Evolutionary conservation across 1,139 yeast genomes (phyloP).

Genomic region (Blastobotrys capitulatus): DNA sequence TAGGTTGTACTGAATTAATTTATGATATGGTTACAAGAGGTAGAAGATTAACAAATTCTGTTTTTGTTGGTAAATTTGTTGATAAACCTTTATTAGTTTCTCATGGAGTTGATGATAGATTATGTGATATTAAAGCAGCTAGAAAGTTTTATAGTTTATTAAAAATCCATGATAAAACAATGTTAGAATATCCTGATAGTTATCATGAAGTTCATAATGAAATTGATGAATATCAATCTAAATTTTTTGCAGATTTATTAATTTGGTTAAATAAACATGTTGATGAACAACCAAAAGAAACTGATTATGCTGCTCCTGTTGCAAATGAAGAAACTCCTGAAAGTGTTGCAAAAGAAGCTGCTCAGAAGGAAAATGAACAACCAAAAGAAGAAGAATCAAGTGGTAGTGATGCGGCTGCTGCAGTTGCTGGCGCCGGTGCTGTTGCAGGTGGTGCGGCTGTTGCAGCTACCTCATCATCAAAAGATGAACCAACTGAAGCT

Average conservation of each 20-base stretch:
- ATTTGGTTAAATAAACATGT: slow-evolving; percentile 36
- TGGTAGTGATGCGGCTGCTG: slow-evolving; percentile 9
- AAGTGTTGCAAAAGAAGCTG: slow-evolving; percentile 5
- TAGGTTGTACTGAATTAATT: slow-evolving; percentile 48
- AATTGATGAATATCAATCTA: slow-evolving; percentile 35
- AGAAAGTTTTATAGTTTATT: slow-evolving; percentile 42
- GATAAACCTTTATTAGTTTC: slow-evolving; percentile 45
- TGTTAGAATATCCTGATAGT: slow-evolving; percentile 33
- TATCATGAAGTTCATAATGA: slow-evolving; percentile 40
- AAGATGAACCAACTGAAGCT: slow-evolving; percentile 8
- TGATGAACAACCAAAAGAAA: slow-evolving; percentile 1
- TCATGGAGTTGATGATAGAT: slow-evolving; percentile 49
- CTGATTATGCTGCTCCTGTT: slow-evolving; percentile 11
- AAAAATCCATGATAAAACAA: slow-evolving; percentile 32
- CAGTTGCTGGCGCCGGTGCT: slow-evolving; percentile 6
- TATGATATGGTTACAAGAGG: slow-evolving; percentile 68
- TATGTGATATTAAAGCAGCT: slow-evolving; percentile 55
- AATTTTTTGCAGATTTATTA: slow-evolving; percentile 36
- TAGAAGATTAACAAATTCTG: slow-evolving; percentile 41
- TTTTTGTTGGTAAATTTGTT: slow-evolving; percentile 42
- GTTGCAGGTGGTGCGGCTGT: neutral
- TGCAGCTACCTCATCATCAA: neutral
- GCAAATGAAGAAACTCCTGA: slow-evolving; percentile 10
- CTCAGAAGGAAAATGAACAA: slow-evolving; percentile 1
- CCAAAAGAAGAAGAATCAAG: neutral